These are phyloP conservation scores for Austroboletus olivaceoglutinosus DNA, from an alignment of 1,284 basidiomycete species.

Conservation along the genomic window DNA sequence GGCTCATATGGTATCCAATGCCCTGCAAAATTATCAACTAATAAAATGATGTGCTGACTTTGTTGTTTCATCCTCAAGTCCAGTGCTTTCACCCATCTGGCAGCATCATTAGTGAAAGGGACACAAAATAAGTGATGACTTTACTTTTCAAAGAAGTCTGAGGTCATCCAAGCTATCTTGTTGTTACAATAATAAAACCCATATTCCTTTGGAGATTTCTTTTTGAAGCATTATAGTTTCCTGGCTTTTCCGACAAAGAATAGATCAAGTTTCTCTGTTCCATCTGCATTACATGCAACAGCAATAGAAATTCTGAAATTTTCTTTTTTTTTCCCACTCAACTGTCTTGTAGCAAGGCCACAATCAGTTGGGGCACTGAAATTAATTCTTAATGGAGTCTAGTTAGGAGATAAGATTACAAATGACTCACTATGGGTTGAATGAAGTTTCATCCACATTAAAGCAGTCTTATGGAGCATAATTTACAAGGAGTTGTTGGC, in stretches of 20 bases:
- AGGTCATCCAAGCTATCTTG: constrained; percentile 5
- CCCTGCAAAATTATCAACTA: too few species aligned
- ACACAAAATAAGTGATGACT: neutral
- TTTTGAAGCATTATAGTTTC: constrained; percentile 2
- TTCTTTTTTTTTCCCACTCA: constrained; percentile 3
- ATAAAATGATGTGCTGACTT: neutral
- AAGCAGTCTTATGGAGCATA: too few species aligned
- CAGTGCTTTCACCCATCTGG: neutral
- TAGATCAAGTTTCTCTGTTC: neutral
- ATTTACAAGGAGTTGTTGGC: too few species aligned
- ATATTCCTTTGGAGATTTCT: neutral
- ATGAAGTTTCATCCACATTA: too few species aligned
- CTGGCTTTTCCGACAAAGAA: neutral
- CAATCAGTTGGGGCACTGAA: neutral
- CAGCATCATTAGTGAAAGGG: neutral
- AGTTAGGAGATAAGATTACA: too few species aligned
- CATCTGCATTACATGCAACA: constrained; percentile 5
- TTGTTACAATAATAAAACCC: constrained; percentile 7
- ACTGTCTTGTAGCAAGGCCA: constrained; percentile 1
- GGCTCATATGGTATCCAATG: too few species aligned
- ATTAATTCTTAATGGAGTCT: too few species aligned
- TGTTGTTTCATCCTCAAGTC: neutral
- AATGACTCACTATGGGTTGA: too few species aligned
- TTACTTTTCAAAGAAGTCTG: constrained; percentile 2
- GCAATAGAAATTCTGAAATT: neutral